Conservation (phyloP, 2,329 filamentous ascomycete genomes). For the Colletotrichum ledebouriae region DNA sequence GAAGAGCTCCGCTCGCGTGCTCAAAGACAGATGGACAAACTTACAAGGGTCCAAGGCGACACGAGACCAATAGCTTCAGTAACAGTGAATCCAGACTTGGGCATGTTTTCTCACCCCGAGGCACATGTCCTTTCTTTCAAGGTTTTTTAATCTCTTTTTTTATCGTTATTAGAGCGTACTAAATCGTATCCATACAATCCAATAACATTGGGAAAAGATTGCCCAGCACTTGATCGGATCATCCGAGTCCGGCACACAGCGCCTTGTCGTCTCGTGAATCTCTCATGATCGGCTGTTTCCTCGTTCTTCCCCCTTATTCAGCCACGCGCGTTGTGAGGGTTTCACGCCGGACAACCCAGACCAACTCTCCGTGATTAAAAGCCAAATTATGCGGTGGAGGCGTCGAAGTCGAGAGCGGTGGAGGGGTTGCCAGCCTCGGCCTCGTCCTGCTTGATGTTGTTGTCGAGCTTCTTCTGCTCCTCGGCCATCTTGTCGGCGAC, state of each 20-base stretch:
- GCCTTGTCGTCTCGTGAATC: slow-evolving; percentile 21
- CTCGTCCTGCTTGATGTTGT: slow-evolving; percentile 64
- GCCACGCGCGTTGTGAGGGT: not conserved
- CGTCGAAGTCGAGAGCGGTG: slow-evolving; percentile 47
- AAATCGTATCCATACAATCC: slow-evolving; percentile 22
- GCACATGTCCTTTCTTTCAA: not conserved
- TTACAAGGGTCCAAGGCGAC: not conserved
- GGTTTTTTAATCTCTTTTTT: slow-evolving; percentile 5
- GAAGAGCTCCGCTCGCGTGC: slow-evolving; percentile 40
- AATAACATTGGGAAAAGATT: slow-evolving; percentile 31
- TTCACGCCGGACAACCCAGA: not conserved
- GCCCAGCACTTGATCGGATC: slow-evolving; percentile 41
- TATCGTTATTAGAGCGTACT: slow-evolving; percentile 31
- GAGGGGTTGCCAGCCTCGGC: slow-evolving; percentile 61
- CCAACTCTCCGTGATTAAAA: not conserved
- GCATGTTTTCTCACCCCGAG: no score
- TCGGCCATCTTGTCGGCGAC: slow-evolving; percentile 58
- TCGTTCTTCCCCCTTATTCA: not conserved
- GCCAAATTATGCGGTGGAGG: slow-evolving; percentile 28
- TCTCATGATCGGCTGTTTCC: slow-evolving; percentile 23
- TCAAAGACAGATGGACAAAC: slow-evolving; percentile 43
- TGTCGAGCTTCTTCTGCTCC: slow-evolving; percentile 66
- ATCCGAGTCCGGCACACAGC: slow-evolving; percentile 40
- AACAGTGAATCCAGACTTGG: no score
- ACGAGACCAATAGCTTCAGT: no score